Percentiles rank a stretch among this genome's conserved stretches.
Conservation (phyloP, 257 asterid genomes). For the Nicotiana noctiflora region DNA sequence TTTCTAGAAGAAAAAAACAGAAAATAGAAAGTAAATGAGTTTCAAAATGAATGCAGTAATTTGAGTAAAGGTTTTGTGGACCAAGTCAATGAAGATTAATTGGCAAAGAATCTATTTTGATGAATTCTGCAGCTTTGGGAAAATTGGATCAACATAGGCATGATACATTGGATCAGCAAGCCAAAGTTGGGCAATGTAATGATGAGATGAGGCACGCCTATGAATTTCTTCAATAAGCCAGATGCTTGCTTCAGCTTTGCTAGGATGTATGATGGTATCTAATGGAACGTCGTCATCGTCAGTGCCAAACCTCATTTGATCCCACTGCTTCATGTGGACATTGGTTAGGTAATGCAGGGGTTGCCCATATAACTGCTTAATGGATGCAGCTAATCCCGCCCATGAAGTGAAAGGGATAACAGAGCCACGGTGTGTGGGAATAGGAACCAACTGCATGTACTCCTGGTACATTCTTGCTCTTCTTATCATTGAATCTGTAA, state of each 20-base stretch:
- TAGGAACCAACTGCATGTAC: constrained; percentile 50
- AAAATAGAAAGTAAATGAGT: neutral
- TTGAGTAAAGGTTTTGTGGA: neutral
- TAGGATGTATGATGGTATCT: constrained; percentile 49
- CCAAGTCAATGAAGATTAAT: neutral
- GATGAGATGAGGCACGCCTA: constrained; percentile 47
- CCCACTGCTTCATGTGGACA: constrained; percentile 44
- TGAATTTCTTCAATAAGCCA: constrained; percentile 76
- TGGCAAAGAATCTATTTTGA: neutral
- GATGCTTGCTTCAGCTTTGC: constrained; percentile 62
- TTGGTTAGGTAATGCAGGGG: constrained; percentile 88
- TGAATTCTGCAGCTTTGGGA: constrained; percentile 24
- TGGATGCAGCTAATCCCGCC: constrained; percentile 57
- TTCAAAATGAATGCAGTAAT: neutral
- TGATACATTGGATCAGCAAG: constrained; percentile 38
- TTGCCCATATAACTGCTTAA: constrained; percentile 58
- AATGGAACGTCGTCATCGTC: constrained; percentile 42
- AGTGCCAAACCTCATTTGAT: constrained; percentile 37
- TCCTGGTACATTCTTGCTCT: constrained; percentile 47
- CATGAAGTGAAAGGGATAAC: constrained; percentile 59
- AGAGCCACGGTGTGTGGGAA: constrained; percentile 46
- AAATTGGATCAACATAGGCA: constrained; percentile 38
- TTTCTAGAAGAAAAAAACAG: neutral
- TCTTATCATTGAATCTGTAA: constrained; percentile 44
- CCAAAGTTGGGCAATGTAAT: constrained; percentile 56